Conservation (phyloP, 1,284 basidiomycete species). For the Leccinum angustisporum region DNA sequence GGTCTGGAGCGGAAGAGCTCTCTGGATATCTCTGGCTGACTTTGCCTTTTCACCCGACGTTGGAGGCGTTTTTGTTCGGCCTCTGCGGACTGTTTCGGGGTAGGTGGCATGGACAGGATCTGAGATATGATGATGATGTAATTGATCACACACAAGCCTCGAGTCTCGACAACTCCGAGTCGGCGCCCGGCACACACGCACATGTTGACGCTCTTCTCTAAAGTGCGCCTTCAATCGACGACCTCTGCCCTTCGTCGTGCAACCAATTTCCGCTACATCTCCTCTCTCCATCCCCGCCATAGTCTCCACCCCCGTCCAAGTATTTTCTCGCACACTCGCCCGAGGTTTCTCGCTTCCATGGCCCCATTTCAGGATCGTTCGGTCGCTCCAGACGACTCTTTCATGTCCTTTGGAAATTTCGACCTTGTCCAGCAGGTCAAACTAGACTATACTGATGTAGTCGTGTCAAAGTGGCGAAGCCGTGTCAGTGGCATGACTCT, state of each 20-base stretch:
- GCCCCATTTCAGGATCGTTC: conserved; percentile 23
- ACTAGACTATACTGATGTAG: conserved; percentile 74
- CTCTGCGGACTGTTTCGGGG: no score
- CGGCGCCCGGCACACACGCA: neutral
- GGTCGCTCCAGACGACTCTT: conserved; percentile 5
- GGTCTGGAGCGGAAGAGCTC: conserved; percentile 44
- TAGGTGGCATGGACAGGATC: no score
- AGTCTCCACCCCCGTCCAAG: conserved; percentile 17
- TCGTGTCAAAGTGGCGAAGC: conserved; percentile 84
- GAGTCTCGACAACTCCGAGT: no score
- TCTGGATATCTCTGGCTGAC: neutral
- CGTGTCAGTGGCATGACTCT: conserved; percentile 75
- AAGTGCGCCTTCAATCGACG: conserved; percentile 35
- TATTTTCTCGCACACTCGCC: conserved; percentile 7
- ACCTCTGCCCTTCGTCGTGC: conserved; percentile 27
- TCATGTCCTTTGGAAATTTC: conserved; percentile 63
- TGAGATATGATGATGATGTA: conserved; percentile 25
- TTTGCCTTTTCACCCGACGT: conserved; percentile 49
- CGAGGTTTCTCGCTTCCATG: conserved; percentile 32
- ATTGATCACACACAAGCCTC: conserved; percentile 3
- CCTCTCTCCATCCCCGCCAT: conserved; percentile 11
- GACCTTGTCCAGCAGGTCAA: conserved; percentile 74
- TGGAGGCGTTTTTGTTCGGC: conserved; percentile 41
- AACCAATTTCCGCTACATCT: conserved; percentile 15
- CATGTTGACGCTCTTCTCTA: conserved; percentile 31